These are phyloP conservation scores for Monosporascus sp. DNA, from an alignment of 2,329 filamentous ascomycete genomes.

Conservation along the genomic window DNA sequence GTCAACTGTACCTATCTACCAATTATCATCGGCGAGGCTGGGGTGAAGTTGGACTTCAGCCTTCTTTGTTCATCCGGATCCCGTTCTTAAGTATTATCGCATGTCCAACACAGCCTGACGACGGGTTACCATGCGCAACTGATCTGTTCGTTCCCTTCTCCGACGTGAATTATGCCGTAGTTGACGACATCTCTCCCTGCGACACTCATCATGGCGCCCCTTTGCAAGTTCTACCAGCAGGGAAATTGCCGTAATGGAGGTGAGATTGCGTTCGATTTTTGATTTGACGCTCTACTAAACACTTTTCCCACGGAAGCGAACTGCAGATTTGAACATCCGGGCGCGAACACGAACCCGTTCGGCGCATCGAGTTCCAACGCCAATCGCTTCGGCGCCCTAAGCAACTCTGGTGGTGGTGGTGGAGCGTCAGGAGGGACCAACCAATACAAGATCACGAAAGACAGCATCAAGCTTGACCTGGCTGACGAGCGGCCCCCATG, in stretches of 20 bases:
- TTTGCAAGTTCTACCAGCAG: constrained; percentile 62
- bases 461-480: constrained; percentile 62
- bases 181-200: too few relatives aligned
- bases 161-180: too few relatives aligned
- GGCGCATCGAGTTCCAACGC: constrained; percentile 29
- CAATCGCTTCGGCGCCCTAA: constrained; percentile 27
- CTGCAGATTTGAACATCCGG: constrained; percentile 53
- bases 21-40: constrained; percentile 3
- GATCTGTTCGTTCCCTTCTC: too few relatives aligned
- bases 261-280: constrained; percentile 29
- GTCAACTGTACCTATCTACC: too few relatives aligned
- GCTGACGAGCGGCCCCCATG: constrained; percentile 70
- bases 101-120: background rate
- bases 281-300: background rate
- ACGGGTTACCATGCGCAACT: too few relatives aligned
- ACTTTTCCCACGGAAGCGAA: constrained; percentile 32
- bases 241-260: constrained; percentile 63
- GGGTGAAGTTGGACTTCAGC: background rate
- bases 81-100: background rate
- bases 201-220: constrained; percentile 26
- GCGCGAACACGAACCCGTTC: constrained; percentile 29
- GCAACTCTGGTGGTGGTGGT: constrained; percentile 11
- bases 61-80: too few relatives aligned
- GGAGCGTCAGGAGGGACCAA: constrained; percentile 12
- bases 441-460: constrained; percentile 50